phyloP scores from a whole-genome alignment of 805 yeast species.

The Saccharomycopsis sp. region DNA sequence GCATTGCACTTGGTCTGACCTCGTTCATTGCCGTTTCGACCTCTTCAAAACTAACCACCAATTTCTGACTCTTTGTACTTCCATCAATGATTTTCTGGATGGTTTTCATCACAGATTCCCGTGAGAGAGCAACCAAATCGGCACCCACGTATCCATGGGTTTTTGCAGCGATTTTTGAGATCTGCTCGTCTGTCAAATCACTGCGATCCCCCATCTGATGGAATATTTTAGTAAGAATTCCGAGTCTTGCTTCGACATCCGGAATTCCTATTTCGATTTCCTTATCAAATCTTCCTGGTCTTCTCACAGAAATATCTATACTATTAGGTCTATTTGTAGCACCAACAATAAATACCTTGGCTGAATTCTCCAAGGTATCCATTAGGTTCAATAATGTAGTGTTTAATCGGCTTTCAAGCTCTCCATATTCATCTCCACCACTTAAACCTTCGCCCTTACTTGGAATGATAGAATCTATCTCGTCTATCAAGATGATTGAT shows the following conservation, averaged over 20 bases:
- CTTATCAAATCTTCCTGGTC: slow-evolving; percentile 87
- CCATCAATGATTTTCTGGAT: slow-evolving; percentile 53
- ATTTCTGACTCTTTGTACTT: neutral
- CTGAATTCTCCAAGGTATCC: slow-evolving; percentile 66
- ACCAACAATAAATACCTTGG: slow-evolving; percentile 61
- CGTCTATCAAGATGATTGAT: slow-evolving; percentile 82
- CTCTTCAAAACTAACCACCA: slow-evolving; percentile 49
- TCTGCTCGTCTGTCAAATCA: slow-evolving; percentile 44
- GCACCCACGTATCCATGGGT: slow-evolving; percentile 99
- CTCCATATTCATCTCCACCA: slow-evolving; percentile 7
- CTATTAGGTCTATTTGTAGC: slow-evolving; percentile 70
- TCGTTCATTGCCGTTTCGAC: slow-evolving; percentile 67
- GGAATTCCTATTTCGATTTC: slow-evolving; percentile 92
- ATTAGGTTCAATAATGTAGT: slow-evolving; percentile 78
- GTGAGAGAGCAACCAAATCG: slow-evolving; percentile 76
- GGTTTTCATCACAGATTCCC: slow-evolving; percentile 84
- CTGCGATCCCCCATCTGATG: slow-evolving; percentile 45
- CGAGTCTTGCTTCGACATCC: slow-evolving; percentile 69
- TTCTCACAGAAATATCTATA: slow-evolving; percentile 64
- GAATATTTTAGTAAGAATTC: slow-evolving; percentile 63
- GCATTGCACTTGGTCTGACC: slow-evolving; percentile 95
- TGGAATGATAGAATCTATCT: slow-evolving; percentile 89
- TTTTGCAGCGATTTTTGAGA: slow-evolving; percentile 57
- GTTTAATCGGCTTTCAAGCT: slow-evolving; percentile 78
- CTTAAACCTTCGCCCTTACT: slow-evolving; percentile 53